phyloP scores from a whole-genome alignment of 2,329 filamentous ascomycete species.

The Aspergillus quadricinctus region DNA sequence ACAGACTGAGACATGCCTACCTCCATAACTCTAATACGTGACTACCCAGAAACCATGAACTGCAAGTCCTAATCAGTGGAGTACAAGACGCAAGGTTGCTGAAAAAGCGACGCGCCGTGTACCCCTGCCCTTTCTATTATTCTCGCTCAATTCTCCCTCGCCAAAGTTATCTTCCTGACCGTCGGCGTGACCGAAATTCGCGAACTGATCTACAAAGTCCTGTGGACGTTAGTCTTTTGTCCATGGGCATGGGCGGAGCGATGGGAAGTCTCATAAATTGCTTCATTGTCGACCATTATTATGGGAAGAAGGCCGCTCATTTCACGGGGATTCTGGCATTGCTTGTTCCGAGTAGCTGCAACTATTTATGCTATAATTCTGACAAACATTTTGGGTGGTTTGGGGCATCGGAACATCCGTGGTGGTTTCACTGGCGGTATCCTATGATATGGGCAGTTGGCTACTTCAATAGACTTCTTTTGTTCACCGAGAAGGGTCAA shows the following conservation, averaged over 20 bases:
- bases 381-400: no score
- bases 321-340: no score
- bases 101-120: slow-evolving; percentile 4
- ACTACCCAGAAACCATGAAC: neutral
- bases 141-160: slow-evolving; percentile 7
- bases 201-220: slow-evolving; percentile 10
- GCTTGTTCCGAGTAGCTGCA: no score
- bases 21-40: neutral
- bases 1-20: neutral
- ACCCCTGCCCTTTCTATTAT: slow-evolving; percentile 10
- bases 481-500: no score
- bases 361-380: no score
- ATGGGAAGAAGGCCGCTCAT: no score
- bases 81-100: neutral
- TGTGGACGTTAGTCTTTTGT: slow-evolving; percentile 13
- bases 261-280: slow-evolving; percentile 10
- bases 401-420: no score
- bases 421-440: no score
- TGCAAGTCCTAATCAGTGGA: neutral
- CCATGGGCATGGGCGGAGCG: slow-evolving; percentile 10
- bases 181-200: slow-evolving; percentile 9
- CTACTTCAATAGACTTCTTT: no score
- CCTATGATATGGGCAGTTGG: no score
- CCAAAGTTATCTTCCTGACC: slow-evolving; percentile 9
- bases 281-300: slow-evolving; percentile 8